Base-by-base conservation (phyloP, 225 moss, liverwort and hornwort species). In the Ulota crispa region DNA sequence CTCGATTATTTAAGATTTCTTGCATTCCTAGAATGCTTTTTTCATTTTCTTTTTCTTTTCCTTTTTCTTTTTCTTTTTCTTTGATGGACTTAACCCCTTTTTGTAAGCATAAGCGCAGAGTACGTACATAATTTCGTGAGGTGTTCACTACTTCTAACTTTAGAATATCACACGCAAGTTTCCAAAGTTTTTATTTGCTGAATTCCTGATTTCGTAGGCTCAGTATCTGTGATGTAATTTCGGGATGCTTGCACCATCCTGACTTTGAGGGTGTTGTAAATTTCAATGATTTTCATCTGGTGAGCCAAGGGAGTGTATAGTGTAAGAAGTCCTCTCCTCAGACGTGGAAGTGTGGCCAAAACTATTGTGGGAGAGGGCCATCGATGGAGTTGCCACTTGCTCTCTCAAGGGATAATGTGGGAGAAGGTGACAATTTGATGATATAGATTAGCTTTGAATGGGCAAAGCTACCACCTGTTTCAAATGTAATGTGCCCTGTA, bases 101-200 rank as follows among this genome's bases (percentile, higher is more conserved):
- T 75, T 87, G 84, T 82, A 84, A 84, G 50, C 75, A 64, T 30
- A 66, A 70, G 59, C 50, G 75, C 79, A 75, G 59, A 84, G 64
- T 67, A 76, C 54, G 84, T 82, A 75, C 82, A 82, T 87, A 75
- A 65, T 79, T 79, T 53, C 14, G 77, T 53, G 66, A 72, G 60
- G 72, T 86, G 60, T 59, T 45, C 59, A 68, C 1, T 47, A 5
- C 19, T 47, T 27, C 47, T 59, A 62, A 72, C 24, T 72, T 72
- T 50, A 79, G 80, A 69, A 23, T 57, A 42, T 14, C 28, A 79
- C 14, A 69, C 8, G 31, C 42, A 42, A 23, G 41, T 78, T 68
- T 68, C 21, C 19, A 41, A 68, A 41, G 30, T 23, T 41, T 69
- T 28, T 14, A 57, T 70, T 42, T 68, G 42, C 20, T 68, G 2